Base-by-base conservation (phyloP, 2,329 filamentous ascomycete genomes). In the Neospermospora avenae region DNA sequence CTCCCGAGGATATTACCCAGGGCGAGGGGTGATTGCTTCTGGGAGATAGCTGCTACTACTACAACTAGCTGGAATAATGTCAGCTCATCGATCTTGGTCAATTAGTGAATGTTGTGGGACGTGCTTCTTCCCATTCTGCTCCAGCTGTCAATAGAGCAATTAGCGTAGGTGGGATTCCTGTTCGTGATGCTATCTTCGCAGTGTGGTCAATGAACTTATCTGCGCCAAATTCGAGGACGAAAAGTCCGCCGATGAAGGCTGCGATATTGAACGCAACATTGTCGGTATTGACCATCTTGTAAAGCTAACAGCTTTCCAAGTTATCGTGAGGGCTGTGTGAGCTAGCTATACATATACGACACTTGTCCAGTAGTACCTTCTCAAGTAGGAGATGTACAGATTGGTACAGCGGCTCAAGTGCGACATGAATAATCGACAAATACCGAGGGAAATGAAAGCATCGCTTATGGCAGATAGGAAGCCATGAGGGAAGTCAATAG, bases 1-100 rank as follows among this genome's bases (percentile, higher is more conserved):
- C 79, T 80, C n/a, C 81, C 81, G 61, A 83, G 68, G 52, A 83
- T 74, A 61, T 83, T 84, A n/a, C 80, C 81, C 0, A 83, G 66
- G 10, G 81, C 81, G 7, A 83, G 71, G 1, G 80, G 76, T 0
- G 75, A 73, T 24, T 76, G 78, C 28, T 75, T 70, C 55, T 77
- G 79, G 2, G 75, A 71, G 34, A 83, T 72, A 8, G 79, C 76
- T 20, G 78, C 76, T 11, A 81, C 64, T 2, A 83, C 77, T 0
- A 84, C 79, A 1, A 75, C 77, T 34, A 82, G 76, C 77, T 80
- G 58, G 22, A 5, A 16, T 20, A 5, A 16, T 7, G 14, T 67
- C n/a, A 64, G 57, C 20, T 44, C 51, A 8, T 16, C n/a, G 13
- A 13, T 48, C 35, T 34, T 46, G 28, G 44, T 42, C 24, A n/a